Conservation (phyloP, 78 protist species). For the Planoprotostelium fungivorum region DNA sequence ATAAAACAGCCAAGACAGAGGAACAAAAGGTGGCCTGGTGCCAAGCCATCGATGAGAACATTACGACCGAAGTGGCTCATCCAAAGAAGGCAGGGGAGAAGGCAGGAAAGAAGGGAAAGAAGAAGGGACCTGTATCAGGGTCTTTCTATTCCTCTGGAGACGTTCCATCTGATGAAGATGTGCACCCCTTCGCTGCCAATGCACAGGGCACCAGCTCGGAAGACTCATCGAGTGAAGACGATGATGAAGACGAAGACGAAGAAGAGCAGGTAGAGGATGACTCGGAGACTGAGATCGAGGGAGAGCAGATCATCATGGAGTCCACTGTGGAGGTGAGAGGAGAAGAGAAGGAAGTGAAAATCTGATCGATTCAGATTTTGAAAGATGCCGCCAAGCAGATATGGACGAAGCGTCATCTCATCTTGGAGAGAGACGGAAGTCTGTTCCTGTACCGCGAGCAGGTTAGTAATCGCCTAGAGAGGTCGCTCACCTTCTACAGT, state of each 20-base stretch:
- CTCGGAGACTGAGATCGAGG: background rate
- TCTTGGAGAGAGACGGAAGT: background rate
- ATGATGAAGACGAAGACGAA: background rate
- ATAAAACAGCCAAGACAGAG: background rate
- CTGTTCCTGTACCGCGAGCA: background rate
- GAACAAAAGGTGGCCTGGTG: background rate
- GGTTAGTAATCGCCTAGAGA: background rate
- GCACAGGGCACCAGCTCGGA: background rate
- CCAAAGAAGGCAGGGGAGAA: background rate
- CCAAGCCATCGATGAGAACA: background rate
- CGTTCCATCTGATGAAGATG: background rate
- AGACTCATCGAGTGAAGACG: background rate
- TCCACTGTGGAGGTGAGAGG: background rate
- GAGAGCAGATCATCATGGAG: background rate
- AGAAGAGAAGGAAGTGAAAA: too few relatives aligned
- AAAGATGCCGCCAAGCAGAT: background rate
- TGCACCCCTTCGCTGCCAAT: background rate
- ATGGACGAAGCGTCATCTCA: background rate
- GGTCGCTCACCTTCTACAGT: background rate
- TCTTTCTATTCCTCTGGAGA: background rate
- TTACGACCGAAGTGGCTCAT: background rate
- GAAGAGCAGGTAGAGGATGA: background rate
- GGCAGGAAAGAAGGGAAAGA: background rate
- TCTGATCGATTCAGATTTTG: background rate
- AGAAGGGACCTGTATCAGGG: background rate